These are phyloP conservation scores for Westerdykella aurantiaca DNA, from an alignment of 2,329 filamentous ascomycete genomes.

Conservation along the genomic window DNA sequence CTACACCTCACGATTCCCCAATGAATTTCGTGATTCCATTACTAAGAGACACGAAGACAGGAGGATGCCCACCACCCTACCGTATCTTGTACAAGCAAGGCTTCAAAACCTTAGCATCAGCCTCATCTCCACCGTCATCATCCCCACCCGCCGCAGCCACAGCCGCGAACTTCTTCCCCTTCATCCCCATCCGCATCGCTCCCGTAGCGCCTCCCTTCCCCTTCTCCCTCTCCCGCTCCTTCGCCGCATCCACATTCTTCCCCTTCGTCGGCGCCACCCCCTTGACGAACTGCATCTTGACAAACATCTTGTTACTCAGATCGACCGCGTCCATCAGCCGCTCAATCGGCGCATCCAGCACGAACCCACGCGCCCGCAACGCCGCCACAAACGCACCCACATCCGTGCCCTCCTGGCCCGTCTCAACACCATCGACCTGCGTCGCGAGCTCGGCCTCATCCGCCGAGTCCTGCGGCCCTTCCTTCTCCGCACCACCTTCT, in stretches of 20 bases:
- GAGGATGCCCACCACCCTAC: conserved; percentile 36
- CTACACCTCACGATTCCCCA: too few relatives aligned
- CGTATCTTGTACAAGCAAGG: conserved; percentile 94
- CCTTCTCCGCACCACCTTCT: conserved; percentile 45
- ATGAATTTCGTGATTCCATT: too few relatives aligned
- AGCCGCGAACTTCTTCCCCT: conserved; percentile 28
- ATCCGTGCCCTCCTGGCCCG: conserved; percentile 68
- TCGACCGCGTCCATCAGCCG: conserved; percentile 63
- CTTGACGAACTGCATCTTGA: conserved; percentile 93
- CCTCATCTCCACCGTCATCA: conserved; percentile 52
- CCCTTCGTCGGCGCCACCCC: conserved; percentile 67
- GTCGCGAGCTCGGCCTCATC: conserved; percentile 55
- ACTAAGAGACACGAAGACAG: too few relatives aligned
- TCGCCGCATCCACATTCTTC: conserved; percentile 56
- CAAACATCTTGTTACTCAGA: conserved; percentile 94
- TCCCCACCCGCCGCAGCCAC: conserved; percentile 44
- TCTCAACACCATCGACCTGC: conserved; percentile 61
- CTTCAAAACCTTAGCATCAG: conserved; percentile 71
- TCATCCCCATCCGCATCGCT: conserved; percentile 46
- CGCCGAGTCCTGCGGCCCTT: conserved; percentile 45
- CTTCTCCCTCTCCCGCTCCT: conserved; percentile 34
- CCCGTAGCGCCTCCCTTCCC: conserved; percentile 42
- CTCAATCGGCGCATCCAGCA: conserved; percentile 54
- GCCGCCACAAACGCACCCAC: conserved; percentile 83
- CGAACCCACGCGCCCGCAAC: conserved; percentile 72